Conservation (phyloP, 2,329 filamentous ascomycete species). For the Scedosporium minutisporum region DNA sequence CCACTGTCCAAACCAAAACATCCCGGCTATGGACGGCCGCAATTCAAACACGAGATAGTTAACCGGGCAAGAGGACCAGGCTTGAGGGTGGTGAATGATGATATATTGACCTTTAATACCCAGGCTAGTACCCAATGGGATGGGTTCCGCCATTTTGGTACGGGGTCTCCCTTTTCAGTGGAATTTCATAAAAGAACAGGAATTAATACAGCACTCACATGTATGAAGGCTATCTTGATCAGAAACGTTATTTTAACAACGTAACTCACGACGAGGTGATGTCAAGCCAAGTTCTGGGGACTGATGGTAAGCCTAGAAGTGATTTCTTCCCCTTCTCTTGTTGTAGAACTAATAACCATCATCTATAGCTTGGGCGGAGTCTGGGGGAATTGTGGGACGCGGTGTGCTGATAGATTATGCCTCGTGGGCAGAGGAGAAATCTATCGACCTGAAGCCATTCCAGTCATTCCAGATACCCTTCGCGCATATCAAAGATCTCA, state of each 20-base stretch:
- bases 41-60: slow-evolving; percentile 2
- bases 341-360: not conserved
- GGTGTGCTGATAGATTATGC: slow-evolving; percentile 42
- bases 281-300: not conserved
- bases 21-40: not conserved
- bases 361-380: slow-evolving; percentile 1
- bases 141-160: slow-evolving; percentile 6
- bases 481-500: slow-evolving; percentile 20
- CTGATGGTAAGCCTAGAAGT: not conserved
- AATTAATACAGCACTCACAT: not conserved
- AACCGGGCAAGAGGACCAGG: not conserved
- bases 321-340: no score
- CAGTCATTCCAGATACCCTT: slow-evolving; percentile 26
- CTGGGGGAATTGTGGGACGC: slow-evolving; percentile 23
- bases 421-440: slow-evolving; percentile 27
- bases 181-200: not conserved
- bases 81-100: slow-evolving; percentile 4
- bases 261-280: not conserved
- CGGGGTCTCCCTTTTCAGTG: not conserved
- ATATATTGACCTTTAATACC: slow-evolving; percentile 3
- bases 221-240: not conserved
- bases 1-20: not conserved
- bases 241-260: not conserved
- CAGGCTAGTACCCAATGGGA: slow-evolving; percentile 7
- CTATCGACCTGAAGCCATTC: slow-evolving; percentile 29